Evolutionary conservation across 1,284 basidiomycete species (phyloP).

Genomic region (Sanghuangporus weigelae): DNA sequence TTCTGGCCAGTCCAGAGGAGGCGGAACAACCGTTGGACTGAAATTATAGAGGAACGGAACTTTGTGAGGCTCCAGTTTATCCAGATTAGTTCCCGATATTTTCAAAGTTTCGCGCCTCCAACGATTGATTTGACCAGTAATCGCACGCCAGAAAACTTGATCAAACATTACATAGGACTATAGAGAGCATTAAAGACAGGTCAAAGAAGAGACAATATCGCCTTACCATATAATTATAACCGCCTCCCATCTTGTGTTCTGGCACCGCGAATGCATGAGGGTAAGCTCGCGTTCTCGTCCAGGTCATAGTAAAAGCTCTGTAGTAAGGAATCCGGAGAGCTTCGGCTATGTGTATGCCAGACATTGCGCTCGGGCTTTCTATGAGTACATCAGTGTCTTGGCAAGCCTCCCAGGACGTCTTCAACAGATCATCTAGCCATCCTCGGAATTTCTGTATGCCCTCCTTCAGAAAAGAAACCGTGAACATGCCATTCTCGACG

Average conservation of each 20-base stretch:
- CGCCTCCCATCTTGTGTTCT: conserved; percentile 85
- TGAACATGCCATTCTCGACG: conserved; percentile 96
- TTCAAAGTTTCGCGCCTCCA: conserved; percentile 83
- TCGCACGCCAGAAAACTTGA: conserved; percentile 96
- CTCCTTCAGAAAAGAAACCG: conserved; percentile 90
- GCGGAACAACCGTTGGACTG: conserved; percentile 83
- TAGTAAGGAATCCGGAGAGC: conserved; percentile 91
- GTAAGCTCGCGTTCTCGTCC: conserved; percentile 84
- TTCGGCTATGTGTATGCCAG: conserved; percentile 98
- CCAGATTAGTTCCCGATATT: conserved; percentile 78
- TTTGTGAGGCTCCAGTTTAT: conserved; percentile 93
- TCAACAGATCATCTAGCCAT: conserved; percentile 94
- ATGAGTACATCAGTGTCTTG: conserved; percentile 91
- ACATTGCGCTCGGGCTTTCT: conserved; percentile 96
- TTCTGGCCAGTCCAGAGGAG: conserved; percentile 95
- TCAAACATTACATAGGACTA: conserved; percentile 92
- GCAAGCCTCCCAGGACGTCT: conserved; percentile 93
- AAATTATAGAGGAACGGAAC: conserved; percentile 99
- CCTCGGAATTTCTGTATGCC: conserved; percentile 90
- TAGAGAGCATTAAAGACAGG: not conserved
- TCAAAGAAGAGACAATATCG: not conserved
- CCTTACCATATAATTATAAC: conserved; percentile 94
- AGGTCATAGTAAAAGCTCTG: conserved; percentile 86
- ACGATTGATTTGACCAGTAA: conserved; percentile 88
- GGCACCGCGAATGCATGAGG: conserved; percentile 98